phyloP scores from a whole-genome alignment of 208 protist species.

The Leishmania arabica region DNA sequence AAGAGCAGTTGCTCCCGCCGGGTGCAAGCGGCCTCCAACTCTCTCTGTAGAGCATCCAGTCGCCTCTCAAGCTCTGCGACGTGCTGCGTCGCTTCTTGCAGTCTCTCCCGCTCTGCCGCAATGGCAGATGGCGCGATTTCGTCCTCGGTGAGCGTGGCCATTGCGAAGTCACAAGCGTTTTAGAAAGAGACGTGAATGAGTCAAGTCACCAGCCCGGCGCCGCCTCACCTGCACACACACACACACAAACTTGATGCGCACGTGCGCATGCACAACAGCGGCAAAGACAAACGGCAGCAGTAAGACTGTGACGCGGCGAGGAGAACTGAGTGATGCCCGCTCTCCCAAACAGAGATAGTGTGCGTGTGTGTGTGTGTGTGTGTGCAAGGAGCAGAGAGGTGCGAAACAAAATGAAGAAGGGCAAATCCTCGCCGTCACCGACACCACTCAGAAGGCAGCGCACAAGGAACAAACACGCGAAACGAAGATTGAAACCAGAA shows the following conservation, averaged over 20 bases:
- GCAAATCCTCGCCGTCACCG: not conserved
- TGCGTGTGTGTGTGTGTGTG: not conserved
- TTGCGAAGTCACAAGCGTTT: not conserved
- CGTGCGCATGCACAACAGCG: not conserved
- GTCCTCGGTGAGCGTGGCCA: conserved; percentile 25
- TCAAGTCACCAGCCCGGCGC: not conserved
- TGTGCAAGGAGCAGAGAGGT: not conserved
- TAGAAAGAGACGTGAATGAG: not conserved
- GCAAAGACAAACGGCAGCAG: not conserved
- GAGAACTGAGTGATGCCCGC: not conserved
- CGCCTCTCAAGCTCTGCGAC: conserved; percentile 85
- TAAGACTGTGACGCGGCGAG: not conserved
- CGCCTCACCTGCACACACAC: not conserved
- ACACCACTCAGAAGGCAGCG: not conserved
- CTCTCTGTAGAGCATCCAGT: conserved; percentile 49
- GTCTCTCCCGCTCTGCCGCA: conserved; percentile 33
- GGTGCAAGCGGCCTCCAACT: conserved; percentile 65
- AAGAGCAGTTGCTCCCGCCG: conserved; percentile 55
- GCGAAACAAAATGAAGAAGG: not conserved
- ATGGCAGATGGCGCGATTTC: conserved; percentile 58
- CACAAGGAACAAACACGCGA: not conserved
- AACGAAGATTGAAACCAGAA: not conserved
- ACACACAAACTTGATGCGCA: not conserved
- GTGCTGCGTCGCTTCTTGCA: conserved; percentile 62
- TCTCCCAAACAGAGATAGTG: not conserved